phyloP scores from a whole-genome alignment of 139 green algal species.

The Spirogloea muscicola region DNA sequence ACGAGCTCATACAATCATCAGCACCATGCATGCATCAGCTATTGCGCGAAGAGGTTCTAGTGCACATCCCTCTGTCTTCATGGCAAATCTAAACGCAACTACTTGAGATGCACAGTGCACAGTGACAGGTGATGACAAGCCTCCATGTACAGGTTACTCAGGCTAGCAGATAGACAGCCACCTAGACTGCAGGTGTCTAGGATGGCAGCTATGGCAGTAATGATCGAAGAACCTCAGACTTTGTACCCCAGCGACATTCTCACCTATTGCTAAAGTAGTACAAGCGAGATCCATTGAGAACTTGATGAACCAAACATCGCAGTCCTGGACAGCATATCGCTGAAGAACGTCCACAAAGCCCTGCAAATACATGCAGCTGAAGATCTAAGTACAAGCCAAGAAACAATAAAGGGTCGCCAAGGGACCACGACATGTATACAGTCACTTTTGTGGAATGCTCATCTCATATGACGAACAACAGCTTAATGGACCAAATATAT shows the following conservation, averaged over 20 bases:
- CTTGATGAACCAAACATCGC: conserved; percentile 31
- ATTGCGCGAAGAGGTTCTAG: background rate
- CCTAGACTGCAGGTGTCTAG: background rate
- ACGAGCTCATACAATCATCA: no score
- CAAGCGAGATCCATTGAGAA: conserved; percentile 1
- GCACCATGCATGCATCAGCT: background rate
- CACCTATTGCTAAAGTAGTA: conserved; percentile 18
- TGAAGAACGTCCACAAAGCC: conserved; percentile 11
- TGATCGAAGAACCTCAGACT: background rate
- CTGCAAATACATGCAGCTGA: background rate
- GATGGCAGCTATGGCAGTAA: background rate
- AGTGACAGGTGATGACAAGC: background rate
- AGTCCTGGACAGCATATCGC: conserved; percentile 20
- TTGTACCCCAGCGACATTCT: background rate
- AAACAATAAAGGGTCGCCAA: background rate
- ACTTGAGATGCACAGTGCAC: background rate
- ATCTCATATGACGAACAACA: background rate
- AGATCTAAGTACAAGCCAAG: background rate
- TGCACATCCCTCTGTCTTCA: no score
- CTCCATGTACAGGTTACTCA: background rate
- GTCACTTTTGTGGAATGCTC: background rate
- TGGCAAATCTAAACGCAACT: no score
- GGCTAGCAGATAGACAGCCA: background rate
- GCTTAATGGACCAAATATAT: background rate
- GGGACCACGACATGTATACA: background rate